A percentile compares a stretch with the other conserved stretches of the same genome.
These are phyloP conservation scores for Exophiala phaeomuriformis DNA, from an alignment of 2,329 filamentous ascomycete genomes.

Conservation along the genomic window DNA sequence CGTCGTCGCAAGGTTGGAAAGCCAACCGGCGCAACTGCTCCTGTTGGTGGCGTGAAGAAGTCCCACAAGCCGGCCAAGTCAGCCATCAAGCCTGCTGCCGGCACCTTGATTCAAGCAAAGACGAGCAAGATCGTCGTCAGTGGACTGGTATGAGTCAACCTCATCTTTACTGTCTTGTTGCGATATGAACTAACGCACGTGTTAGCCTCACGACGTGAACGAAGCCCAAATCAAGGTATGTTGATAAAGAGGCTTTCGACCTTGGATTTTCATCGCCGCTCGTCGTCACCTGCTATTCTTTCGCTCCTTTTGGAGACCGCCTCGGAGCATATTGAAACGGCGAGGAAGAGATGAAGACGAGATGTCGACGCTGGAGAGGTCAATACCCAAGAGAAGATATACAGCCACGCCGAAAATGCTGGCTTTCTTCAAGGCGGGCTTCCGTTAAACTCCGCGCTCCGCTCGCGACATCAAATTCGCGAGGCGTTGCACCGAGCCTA, in stretches of 20 bases:
- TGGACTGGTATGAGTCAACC: constrained; percentile 72
- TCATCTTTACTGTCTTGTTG: neutral
- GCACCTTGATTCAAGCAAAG: constrained; percentile 52
- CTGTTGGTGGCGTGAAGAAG: constrained; percentile 83
- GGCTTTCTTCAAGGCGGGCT: constrained; percentile 16
- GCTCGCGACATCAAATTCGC: constrained; percentile 11
- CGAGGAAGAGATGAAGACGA: constrained; percentile 7
- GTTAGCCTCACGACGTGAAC: constrained; percentile 86
- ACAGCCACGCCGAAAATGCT: constrained; percentile 21
- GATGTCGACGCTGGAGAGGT: constrained; percentile 13
- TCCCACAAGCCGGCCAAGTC: constrained; percentile 47
- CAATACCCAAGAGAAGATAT: constrained; percentile 10
- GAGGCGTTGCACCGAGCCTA: constrained; percentile 3
- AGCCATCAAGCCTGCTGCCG: constrained; percentile 49
- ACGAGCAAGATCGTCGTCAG: constrained; percentile 98
- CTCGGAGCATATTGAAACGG: constrained; percentile 6
- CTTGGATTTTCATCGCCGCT: constrained; percentile 65
- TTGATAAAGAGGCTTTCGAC: constrained; percentile 72
- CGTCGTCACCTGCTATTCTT: constrained; percentile 26
- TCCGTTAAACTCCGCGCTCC: neutral
- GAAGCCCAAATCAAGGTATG: constrained; percentile 99
- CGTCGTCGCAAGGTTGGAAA: constrained; percentile 40
- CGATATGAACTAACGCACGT: constrained; percentile 41
- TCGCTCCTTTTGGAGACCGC: constrained; percentile 26
- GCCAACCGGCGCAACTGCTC: constrained; percentile 45